phyloP scores from a whole-genome alignment of 2,329 filamentous ascomycete genomes.

The Scedosporium aurantiacum region DNA sequence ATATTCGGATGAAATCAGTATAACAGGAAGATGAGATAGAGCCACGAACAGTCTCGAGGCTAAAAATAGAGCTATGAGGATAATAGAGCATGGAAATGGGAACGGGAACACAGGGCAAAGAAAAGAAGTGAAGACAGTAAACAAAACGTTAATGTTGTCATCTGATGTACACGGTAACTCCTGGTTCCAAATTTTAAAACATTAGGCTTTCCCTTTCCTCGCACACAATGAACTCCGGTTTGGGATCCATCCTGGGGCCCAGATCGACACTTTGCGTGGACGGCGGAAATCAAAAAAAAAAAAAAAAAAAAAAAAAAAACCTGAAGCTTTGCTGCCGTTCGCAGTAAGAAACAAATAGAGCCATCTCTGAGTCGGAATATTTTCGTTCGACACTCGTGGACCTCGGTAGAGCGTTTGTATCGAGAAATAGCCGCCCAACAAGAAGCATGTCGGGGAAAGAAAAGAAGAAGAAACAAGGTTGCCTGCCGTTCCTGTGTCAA shows the following conservation, averaged over 20 bases:
- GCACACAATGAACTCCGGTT: background rate
- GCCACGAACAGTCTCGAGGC: too few relatives aligned
- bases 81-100: too few relatives aligned
- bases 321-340: background rate
- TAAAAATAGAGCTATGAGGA: too few relatives aligned
- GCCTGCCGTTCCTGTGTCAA: background rate
- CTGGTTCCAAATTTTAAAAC: background rate
- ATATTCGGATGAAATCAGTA: too few relatives aligned
- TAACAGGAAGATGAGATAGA: too few relatives aligned
- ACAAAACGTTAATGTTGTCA: background rate
- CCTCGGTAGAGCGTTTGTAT: too few relatives aligned
- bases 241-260: background rate
- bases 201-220: background rate
- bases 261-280: background rate
- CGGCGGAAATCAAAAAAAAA: background rate
- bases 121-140: background rate
- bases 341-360: too few relatives aligned
- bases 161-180: slow-evolving; percentile 1
- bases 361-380: too few relatives aligned
- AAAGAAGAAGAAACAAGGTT: background rate
- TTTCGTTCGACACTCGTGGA: too few relatives aligned
- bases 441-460: background rate
- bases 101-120: background rate
- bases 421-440: background rate
- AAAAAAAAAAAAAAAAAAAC: background rate